A percentile compares a stretch with the other conserved stretches of the same genome.
Conservation (phyloP, 1,284 basidiomycete genomes). For the Puccinia coronata region DNA sequence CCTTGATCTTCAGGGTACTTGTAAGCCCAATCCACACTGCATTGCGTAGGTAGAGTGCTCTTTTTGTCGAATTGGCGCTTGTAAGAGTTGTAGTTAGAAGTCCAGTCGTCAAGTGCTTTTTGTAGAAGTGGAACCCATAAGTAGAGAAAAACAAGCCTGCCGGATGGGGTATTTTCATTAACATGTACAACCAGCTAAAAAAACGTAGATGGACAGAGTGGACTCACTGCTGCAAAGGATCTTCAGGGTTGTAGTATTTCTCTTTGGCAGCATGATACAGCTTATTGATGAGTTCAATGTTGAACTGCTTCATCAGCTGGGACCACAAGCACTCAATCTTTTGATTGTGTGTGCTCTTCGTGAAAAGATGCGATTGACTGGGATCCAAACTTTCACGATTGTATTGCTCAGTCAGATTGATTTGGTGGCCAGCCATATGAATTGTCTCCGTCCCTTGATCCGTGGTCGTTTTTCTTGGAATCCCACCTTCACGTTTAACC, state of each 20-base stretch:
- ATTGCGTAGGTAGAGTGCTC: background rate
- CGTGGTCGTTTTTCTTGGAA: slow-evolving; percentile 7
- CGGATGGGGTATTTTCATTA: background rate
- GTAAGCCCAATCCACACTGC: background rate
- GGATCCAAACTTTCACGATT: background rate
- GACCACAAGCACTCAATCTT: slow-evolving; percentile 15
- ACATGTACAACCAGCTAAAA: background rate
- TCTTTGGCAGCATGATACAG: background rate
- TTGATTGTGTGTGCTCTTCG: slow-evolving; percentile 19
- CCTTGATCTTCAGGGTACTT: background rate
- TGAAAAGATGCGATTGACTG: background rate
- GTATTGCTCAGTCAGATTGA: background rate
- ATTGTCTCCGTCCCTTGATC: background rate
- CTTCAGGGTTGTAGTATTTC: background rate
- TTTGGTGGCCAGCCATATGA: too few species aligned
- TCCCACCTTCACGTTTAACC: background rate
- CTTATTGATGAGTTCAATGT: background rate
- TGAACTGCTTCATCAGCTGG: slow-evolving; percentile 9
- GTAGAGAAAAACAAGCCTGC: background rate
- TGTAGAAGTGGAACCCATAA: too few species aligned
- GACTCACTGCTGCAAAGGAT: slow-evolving; percentile 1
- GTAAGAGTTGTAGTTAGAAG: background rate
- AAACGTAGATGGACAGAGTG: background rate
- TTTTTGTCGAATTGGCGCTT: background rate
- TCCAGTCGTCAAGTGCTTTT: background rate